Base-by-base conservation (phyloP, 805 yeast genomes). In the Candida morakotiae region DNA sequence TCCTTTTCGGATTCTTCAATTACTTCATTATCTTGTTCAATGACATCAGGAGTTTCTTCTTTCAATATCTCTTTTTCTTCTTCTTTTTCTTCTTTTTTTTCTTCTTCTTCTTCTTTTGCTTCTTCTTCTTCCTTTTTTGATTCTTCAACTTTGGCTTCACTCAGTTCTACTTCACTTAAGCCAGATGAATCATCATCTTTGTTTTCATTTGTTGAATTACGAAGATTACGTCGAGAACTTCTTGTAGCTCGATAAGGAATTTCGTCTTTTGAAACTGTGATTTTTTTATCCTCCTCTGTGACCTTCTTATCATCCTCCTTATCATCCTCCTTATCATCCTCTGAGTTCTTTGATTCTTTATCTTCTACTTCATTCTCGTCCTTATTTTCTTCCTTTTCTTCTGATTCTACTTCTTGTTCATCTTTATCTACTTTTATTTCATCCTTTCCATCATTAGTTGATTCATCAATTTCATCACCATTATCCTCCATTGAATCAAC, bases 401-500 rank as follows among this genome's bases (percentile, higher is more conserved):
- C 41, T 3, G n/a, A 28, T 4, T 37, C 28, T 28, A 28, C 38
- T n/a, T 31, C 42, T 25, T 34, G 43, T 24, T 31, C 41, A 14
- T 30, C 37, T 11, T 40, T 40, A 2, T 44, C 45, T 8, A 42
- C 40, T 27, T 27, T 30, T 31, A 6, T 27, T 35, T 22, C 39
- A 9, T 35, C 40, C 9, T 33, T 20, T 23, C 21, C 38, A 4
- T 38, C 44, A 17, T 27, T 39, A 13, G 34, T 33, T 14, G 21
- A n/a, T 22, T 29, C 34, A 19, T 36, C 35, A 2, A 9, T 10
- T 13, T 37, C 27, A 27, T 42, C 21, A 22, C 35, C 11, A 40
- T 42, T 11, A 42, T 40, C 63, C 40, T 75, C 87, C 16, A 80
- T 44, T 19, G 66, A 71, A 42, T 82, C 87, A 8, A 82, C 60